phyloP scores from a whole-genome alignment of 1,139 yeast species.

The Barnettozyma hawaiiensis region DNA sequence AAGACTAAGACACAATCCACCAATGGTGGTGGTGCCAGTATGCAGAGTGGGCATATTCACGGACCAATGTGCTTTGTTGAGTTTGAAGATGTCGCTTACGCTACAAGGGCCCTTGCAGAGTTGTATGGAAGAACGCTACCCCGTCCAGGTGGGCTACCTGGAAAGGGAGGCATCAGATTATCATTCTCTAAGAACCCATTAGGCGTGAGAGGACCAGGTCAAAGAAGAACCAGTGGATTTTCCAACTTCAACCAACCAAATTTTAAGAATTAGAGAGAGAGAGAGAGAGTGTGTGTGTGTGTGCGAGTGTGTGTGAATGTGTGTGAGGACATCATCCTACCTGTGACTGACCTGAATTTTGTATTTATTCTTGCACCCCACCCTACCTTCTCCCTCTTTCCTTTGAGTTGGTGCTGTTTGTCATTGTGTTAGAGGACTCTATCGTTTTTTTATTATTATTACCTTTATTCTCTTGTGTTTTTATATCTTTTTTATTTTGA shows the following conservation, averaged over 20 bases:
- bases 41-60: conserved; percentile 48
- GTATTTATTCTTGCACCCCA: too few relatives aligned
- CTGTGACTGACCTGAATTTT: too few relatives aligned
- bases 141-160: conserved; percentile 46
- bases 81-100: conserved; percentile 91
- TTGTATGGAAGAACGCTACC: conserved; percentile 83
- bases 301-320: too few relatives aligned
- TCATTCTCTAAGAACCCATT: conserved; percentile 94
- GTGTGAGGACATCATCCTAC: too few relatives aligned
- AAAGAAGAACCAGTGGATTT: conserved; percentile 27
- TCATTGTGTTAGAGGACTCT: conserved; percentile 4
- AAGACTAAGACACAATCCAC: conserved; percentile 57
- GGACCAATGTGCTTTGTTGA: conserved; percentile 99
- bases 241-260: conserved; percentile 14
- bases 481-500: too few relatives aligned
- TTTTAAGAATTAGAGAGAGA: conserved; percentile 16
- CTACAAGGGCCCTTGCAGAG: conserved; percentile 90
- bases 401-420: background rate
- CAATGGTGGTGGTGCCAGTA: conserved; percentile 45
- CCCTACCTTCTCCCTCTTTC: background rate
- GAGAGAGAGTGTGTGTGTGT: too few relatives aligned
- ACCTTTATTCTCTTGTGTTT: too few relatives aligned
- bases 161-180: conserved; percentile 90
- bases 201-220: conserved; percentile 72
- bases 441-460: conserved; percentile 1